phyloP scores from a whole-genome alignment of 495 filamentous ascomycete species.

The Schizothecium vesticola region DNA sequence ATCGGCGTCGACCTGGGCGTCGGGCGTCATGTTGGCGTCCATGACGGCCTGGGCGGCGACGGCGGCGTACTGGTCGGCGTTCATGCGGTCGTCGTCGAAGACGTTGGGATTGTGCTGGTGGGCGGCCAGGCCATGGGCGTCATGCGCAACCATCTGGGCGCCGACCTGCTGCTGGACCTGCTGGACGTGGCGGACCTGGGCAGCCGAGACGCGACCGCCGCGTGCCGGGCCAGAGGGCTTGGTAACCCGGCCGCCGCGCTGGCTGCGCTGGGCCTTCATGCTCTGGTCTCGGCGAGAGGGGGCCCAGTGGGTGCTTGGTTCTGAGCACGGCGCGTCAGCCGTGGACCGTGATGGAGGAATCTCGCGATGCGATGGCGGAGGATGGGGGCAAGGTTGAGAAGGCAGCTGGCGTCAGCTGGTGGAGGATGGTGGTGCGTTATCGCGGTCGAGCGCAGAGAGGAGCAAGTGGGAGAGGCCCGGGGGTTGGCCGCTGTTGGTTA shows the following conservation, averaged over 20 bases:
- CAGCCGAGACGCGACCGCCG: constrained; percentile 11
- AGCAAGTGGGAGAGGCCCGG: background rate
- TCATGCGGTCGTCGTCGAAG: constrained; percentile 40
- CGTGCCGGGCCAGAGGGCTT: constrained; percentile 33
- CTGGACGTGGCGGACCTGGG: background rate
- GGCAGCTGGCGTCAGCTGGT: constrained; percentile 36
- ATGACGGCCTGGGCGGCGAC: constrained; percentile 36
- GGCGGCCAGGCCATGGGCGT: constrained; percentile 31
- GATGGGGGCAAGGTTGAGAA: constrained; percentile 5
- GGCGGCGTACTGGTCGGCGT: constrained; percentile 40
- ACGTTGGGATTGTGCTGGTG: constrained; percentile 57
- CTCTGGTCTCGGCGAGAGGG: constrained; percentile 12
- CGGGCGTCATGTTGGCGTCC: constrained; percentile 24
- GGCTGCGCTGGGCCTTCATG: constrained; percentile 28
- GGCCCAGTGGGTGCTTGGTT: background rate
- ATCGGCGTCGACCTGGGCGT: constrained; percentile 29
- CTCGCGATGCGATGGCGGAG: background rate
- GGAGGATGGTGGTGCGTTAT: background rate
- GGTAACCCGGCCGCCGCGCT: constrained; percentile 41
- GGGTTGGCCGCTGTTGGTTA: background rate
- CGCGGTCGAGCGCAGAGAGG: background rate
- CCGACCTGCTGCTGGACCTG: constrained; percentile 15
- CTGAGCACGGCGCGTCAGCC: background rate
- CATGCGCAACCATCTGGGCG: constrained; percentile 12
- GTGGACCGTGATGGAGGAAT: background rate